Conservation (phyloP, 805 yeast genomes). For the Ogataea zsoltii region DNA sequence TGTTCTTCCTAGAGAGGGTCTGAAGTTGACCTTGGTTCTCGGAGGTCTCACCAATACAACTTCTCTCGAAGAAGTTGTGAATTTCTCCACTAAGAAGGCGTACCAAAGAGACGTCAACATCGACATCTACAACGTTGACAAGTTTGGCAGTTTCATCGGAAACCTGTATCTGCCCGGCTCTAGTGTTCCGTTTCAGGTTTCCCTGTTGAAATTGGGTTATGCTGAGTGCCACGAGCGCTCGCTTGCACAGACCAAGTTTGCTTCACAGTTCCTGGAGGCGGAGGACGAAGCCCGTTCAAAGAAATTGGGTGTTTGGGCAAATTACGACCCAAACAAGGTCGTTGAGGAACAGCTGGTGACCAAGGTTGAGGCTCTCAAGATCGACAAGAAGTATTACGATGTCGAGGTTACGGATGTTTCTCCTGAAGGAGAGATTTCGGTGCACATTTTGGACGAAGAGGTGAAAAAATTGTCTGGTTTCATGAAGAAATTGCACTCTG, state of each 20-base stretch:
- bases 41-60: constrained; percentile 64
- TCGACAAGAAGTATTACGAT: constrained; percentile 46
- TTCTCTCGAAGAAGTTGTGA: constrained; percentile 49
- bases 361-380: constrained; percentile 24
- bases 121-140: constrained; percentile 69
- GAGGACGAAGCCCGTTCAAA: constrained; percentile 58
- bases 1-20: constrained; percentile 68
- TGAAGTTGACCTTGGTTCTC: constrained; percentile 65
- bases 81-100: constrained; percentile 51
- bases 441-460: constrained; percentile 43
- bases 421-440: constrained; percentile 43
- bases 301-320: constrained; percentile 67
- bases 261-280: constrained; percentile 55
- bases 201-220: constrained; percentile 61
- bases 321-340: constrained; percentile 49
- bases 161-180: constrained; percentile 55
- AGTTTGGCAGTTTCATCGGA: constrained; percentile 80
- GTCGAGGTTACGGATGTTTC: constrained; percentile 53
- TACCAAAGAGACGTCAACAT: constrained; percentile 75
- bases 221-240: constrained; percentile 68
- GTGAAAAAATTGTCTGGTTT: constrained; percentile 43
- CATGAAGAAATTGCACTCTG: constrained; percentile 48
- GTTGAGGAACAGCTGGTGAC: constrained; percentile 20
- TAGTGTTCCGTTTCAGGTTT: constrained; percentile 55
- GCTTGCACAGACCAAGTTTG: constrained; percentile 55